phyloP scores from a whole-genome alignment of 352 stramenopile genomes.

The Phytophthora brassicae region DNA sequence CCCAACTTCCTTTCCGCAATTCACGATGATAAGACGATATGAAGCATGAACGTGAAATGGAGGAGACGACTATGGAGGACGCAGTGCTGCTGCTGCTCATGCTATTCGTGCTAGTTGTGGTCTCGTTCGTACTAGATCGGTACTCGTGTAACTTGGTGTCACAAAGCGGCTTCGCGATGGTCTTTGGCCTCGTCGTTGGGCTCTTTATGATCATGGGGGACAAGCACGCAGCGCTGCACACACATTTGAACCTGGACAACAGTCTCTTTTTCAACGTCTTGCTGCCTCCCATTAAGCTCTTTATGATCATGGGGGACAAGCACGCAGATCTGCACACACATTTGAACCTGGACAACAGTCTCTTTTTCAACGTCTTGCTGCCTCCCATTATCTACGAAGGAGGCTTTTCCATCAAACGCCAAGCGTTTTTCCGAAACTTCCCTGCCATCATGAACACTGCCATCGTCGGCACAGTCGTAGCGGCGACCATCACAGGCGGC shows the following conservation, averaged over 20 bases:
- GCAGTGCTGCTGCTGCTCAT: slow-evolving; percentile 79
- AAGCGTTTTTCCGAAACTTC: slow-evolving; percentile 87
- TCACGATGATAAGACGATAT: slow-evolving; percentile 30
- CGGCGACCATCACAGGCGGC: slow-evolving; percentile 71
- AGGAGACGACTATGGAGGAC: slow-evolving; percentile 63
- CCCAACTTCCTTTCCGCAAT: slow-evolving; percentile 9
- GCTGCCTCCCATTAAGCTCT: slow-evolving; percentile 56
- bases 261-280: slow-evolving; percentile 87
- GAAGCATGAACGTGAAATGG: slow-evolving; percentile 24
- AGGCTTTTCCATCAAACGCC: slow-evolving; percentile 86
- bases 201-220: slow-evolving; percentile 66
- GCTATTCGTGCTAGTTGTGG: slow-evolving; percentile 83
- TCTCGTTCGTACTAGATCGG: slow-evolving; percentile 82
- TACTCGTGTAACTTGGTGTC: slow-evolving; percentile 84
- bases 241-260: slow-evolving; percentile 83
- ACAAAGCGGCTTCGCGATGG: slow-evolving; percentile 80
- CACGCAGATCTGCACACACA: slow-evolving; percentile 64
- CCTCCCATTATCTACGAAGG: slow-evolving; percentile 89
- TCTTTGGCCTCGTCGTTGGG: slow-evolving; percentile 73
- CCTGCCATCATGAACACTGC: slow-evolving; percentile 85
- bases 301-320: slow-evolving; percentile 67
- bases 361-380: slow-evolving; percentile 86
- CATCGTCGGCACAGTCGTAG: slow-evolving; percentile 75
- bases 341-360: slow-evolving; percentile 82
- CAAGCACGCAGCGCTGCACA: slow-evolving; percentile 60